Conservation (phyloP, 148 eudicot species). For the Polygonum aviculare region DNA sequence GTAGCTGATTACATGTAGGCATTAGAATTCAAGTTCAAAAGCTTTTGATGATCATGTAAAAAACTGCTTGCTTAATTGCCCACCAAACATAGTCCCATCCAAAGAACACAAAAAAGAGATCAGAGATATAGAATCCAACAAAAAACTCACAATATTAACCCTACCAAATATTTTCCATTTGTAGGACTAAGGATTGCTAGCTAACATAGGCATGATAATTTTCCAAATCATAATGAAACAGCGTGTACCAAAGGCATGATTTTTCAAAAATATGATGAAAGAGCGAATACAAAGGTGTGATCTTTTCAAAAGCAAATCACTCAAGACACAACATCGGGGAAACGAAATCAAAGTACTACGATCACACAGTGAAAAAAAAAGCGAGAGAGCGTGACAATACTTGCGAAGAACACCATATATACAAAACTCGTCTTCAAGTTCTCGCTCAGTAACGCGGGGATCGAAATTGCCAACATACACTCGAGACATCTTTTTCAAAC, state of each 20-base stretch:
- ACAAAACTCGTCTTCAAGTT: slow-evolving; percentile 76
- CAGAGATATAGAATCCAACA: background rate
- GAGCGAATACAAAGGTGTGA: background rate
- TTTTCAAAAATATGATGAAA: background rate
- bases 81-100: too few species aligned
- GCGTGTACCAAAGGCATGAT: background rate
- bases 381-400: slow-evolving; percentile 14
- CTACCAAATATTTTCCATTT: background rate
- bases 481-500: slow-evolving; percentile 41
- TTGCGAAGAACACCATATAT: slow-evolving; percentile 66
- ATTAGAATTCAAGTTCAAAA: too few species aligned
- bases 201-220: background rate
- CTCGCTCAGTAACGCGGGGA: slow-evolving; percentile 61
- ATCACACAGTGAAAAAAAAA: background rate
- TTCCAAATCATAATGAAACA: background rate
- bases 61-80: too few species aligned
- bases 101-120: background rate
- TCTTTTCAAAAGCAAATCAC: background rate
- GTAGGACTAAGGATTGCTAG: background rate
- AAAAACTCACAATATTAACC: background rate
- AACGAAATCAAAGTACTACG: background rate
- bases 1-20: background rate
- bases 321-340: background rate
- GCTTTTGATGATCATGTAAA: too few species aligned
- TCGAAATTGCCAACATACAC: slow-evolving; percentile 81